Evolutionary conservation across 805 yeast species (phyloP).

Genomic region (Millerozyma miso): DNA sequence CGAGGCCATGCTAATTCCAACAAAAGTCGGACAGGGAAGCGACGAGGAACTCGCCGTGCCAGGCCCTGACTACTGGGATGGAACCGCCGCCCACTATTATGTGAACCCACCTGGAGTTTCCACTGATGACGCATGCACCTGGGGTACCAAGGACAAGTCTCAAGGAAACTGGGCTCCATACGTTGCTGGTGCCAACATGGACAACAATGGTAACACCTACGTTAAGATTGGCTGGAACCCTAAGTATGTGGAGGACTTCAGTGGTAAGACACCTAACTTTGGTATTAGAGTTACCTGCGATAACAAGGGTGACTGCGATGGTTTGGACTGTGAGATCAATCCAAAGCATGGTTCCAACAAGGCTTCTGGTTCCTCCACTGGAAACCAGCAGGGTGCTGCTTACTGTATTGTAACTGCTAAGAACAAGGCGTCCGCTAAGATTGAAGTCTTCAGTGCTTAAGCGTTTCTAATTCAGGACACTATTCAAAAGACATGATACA

Average conservation of each 20-base stretch:
- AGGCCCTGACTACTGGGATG: conserved; percentile 77
- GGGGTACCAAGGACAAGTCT: conserved; percentile 72
- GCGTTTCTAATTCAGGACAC: not conserved
- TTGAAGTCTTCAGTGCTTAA: conserved; percentile 56
- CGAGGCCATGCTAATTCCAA: conserved; percentile 92
- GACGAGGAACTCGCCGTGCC: conserved; percentile 74
- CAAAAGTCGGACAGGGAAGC: conserved; percentile 50
- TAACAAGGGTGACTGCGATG: conserved; percentile 62
- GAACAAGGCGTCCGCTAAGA: conserved; percentile 57
- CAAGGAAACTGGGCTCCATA: conserved; percentile 92
- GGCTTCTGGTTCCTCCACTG: conserved; percentile 41
- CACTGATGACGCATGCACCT: conserved; percentile 69
- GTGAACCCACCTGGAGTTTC: conserved; percentile 81
- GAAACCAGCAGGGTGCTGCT: conserved; percentile 53
- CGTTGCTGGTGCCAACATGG: conserved; percentile 89
- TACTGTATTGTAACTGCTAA: conserved; percentile 82
- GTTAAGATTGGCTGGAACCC: conserved; percentile 94
- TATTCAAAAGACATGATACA: too few species aligned
- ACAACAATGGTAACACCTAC: conserved; percentile 61
- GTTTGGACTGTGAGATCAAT: conserved; percentile 79
- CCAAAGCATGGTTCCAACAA: conserved; percentile 63
- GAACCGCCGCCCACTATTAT: conserved; percentile 84
- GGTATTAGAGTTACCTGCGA: conserved; percentile 76
- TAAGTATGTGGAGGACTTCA: conserved; percentile 64
- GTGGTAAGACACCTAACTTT: conserved; percentile 52